Conservation (phyloP, 2,329 filamentous ascomycete species). For the Zymoseptoria brevis region DNA sequence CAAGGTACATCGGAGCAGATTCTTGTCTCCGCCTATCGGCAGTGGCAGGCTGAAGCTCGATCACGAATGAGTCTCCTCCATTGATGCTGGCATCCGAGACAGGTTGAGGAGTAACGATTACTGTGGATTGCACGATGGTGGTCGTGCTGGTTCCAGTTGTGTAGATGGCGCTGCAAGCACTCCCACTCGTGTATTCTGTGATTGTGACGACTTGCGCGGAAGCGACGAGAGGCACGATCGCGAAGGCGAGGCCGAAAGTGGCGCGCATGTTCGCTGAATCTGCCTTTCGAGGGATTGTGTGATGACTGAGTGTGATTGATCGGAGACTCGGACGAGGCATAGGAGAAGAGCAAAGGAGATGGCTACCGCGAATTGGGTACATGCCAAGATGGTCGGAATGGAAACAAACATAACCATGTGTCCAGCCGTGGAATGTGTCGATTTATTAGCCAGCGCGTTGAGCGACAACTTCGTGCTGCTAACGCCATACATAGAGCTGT, state of each 20-base stretch:
- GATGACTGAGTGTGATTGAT: not conserved
- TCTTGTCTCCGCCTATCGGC: slow-evolving; percentile 17
- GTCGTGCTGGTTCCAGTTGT: slow-evolving; percentile 14
- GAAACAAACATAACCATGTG: not conserved
- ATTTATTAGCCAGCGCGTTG: not conserved
- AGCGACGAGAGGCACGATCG: slow-evolving; percentile 11
- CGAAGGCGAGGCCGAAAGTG: slow-evolving; percentile 4
- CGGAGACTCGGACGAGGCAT: not conserved
- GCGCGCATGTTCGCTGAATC: not conserved
- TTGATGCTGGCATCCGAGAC: slow-evolving; percentile 25
- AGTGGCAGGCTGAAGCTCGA: slow-evolving; percentile 17
- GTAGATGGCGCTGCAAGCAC: slow-evolving; percentile 21
- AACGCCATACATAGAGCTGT: no score
- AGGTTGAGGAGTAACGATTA: slow-evolving; percentile 22
- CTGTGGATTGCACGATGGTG: slow-evolving; percentile 24
- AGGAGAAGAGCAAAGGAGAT: not conserved
- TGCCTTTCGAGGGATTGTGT: slow-evolving; percentile 9
- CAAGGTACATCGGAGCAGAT: slow-evolving; percentile 20
- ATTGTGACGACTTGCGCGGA: slow-evolving; percentile 20
- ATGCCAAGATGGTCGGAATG: not conserved
- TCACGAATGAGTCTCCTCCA: slow-evolving; percentile 26
- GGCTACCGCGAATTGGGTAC: not conserved
- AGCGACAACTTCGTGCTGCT: no score
- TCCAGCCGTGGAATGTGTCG: slow-evolving; percentile 1
- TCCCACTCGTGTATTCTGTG: slow-evolving; percentile 17